phyloP scores from a whole-genome alignment of 2,329 filamentous ascomycete genomes.

The Calonectria multiphialidica region DNA sequence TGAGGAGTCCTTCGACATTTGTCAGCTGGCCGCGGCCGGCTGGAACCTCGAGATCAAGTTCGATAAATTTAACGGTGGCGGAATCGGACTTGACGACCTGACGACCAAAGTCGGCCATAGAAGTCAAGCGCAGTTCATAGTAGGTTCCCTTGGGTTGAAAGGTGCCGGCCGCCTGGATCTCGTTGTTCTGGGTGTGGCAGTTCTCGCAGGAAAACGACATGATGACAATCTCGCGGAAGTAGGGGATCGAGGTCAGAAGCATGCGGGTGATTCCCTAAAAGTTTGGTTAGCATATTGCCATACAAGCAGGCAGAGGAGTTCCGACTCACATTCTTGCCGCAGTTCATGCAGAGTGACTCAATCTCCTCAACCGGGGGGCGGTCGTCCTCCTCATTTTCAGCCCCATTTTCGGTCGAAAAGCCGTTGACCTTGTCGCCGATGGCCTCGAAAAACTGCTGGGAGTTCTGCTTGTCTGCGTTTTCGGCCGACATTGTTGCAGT shows the following conservation, averaged over 20 bases:
- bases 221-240: conserved; percentile 96
- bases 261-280: conserved; percentile 83
- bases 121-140: conserved; percentile 85
- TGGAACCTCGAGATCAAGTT: conserved; percentile 93
- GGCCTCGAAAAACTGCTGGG: conserved; percentile 70
- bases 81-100: conserved; percentile 95
- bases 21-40: conserved; percentile 91
- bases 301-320: neutral
- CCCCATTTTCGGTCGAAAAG: conserved; percentile 56
- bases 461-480: conserved; percentile 53
- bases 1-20: conserved; percentile 91
- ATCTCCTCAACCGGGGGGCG: conserved; percentile 74
- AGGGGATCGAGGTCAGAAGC: conserved; percentile 92
- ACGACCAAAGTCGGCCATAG: conserved; percentile 80
- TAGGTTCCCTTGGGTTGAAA: conserved; percentile 90
- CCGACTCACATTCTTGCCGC: conserved; percentile 76
- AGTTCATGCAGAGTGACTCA: conserved; percentile 90
- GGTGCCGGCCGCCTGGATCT: conserved; percentile 91
- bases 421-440: conserved; percentile 72
- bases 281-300: conserved; percentile 29
- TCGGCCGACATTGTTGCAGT: conserved; percentile 55
- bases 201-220: conserved; percentile 96
- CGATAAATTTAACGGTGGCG: conserved; percentile 87
- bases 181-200: conserved; percentile 91
- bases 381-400: conserved; percentile 51